Percentiles rank a stretch among this genome's conserved stretches.
These are phyloP conservation scores for Curvularia lunata DNA, from an alignment of 2,329 filamentous ascomycete genomes.

Conservation along the genomic window DNA sequence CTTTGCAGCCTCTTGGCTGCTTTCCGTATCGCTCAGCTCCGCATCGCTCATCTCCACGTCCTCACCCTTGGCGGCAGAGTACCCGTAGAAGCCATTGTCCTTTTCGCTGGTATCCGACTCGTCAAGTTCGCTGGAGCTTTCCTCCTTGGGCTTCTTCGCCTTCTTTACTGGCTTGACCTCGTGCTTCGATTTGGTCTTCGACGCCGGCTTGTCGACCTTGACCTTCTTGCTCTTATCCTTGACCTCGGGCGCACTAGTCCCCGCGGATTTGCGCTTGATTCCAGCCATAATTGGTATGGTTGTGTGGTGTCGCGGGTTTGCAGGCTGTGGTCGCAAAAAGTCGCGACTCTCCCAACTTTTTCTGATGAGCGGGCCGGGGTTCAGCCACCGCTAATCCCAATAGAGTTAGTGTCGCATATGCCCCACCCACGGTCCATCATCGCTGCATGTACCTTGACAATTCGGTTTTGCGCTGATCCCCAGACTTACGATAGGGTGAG, in stretches of 20 bases:
- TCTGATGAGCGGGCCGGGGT: constrained; percentile 28
- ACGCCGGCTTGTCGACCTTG: constrained; percentile 43
- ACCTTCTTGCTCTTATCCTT: constrained; percentile 49
- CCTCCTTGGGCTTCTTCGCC: constrained; percentile 39
- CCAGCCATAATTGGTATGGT: constrained; percentile 38
- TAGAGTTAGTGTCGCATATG: constrained; percentile 1
- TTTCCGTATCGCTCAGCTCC: constrained; percentile 30
- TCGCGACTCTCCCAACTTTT: constrained; percentile 36
- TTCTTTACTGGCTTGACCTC: constrained; percentile 36
- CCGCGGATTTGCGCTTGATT: constrained; percentile 44
- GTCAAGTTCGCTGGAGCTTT: constrained; percentile 39
- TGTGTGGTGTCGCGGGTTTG: constrained; percentile 14
- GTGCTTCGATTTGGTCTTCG: constrained; percentile 37
- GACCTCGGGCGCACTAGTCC: constrained; percentile 23
- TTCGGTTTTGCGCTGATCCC: neutral
- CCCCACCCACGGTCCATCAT: neutral
- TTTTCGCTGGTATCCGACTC: constrained; percentile 48
- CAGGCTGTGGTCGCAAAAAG: constrained; percentile 18
- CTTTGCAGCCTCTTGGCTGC: constrained; percentile 25
- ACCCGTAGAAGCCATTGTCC: constrained; percentile 47
- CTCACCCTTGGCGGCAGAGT: constrained; percentile 39
- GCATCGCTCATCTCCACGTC: constrained; percentile 33
- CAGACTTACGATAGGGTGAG: neutral
- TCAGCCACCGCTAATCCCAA: constrained; percentile 8
- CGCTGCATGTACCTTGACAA: neutral